A percentile compares a stretch with the other conserved stretches of the same genome.
Conservation (phyloP, 1,284 basidiomycete genomes). For the Sanghuangporus weigelae region DNA sequence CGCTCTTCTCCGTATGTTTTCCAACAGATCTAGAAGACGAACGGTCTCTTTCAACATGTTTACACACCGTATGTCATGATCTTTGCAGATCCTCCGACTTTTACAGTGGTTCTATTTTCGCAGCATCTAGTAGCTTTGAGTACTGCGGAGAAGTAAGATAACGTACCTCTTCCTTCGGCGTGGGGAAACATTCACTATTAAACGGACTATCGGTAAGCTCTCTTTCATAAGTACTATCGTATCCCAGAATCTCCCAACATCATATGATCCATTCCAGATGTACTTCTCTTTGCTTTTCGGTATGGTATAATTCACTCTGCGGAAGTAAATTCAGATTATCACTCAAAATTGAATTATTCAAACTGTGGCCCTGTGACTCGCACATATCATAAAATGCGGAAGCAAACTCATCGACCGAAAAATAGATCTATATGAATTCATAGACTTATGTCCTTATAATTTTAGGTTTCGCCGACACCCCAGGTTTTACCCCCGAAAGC, state of each 20-base stretch:
- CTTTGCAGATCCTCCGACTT: neutral
- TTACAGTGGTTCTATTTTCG: neutral
- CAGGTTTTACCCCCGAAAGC: neutral
- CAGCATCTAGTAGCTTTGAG: neutral
- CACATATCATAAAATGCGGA: neutral
- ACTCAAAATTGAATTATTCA: neutral
- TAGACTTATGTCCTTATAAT: neutral
- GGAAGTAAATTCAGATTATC: too few species aligned
- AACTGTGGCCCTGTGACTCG: neutral
- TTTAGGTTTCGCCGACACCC: neutral
- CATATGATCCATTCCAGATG: neutral
- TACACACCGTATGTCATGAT: neutral
- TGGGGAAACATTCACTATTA: neutral
- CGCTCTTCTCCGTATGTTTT: neutral
- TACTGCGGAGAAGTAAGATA: neutral
- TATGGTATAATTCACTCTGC: too few species aligned
- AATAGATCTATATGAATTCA: too few species aligned
- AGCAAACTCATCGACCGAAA: neutral
- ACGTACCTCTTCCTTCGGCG: neutral
- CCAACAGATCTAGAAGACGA: neutral
- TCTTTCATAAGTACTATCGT: too few species aligned
- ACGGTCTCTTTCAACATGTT: neutral
- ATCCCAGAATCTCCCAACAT: neutral
- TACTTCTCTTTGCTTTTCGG: neutral
- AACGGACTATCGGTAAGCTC: neutral